Evolutionary conservation across 2,329 filamentous ascomycete genomes (phyloP), one percentile per base, ranked within the genome.

Genomic region (Orbilia javanica): DNA sequence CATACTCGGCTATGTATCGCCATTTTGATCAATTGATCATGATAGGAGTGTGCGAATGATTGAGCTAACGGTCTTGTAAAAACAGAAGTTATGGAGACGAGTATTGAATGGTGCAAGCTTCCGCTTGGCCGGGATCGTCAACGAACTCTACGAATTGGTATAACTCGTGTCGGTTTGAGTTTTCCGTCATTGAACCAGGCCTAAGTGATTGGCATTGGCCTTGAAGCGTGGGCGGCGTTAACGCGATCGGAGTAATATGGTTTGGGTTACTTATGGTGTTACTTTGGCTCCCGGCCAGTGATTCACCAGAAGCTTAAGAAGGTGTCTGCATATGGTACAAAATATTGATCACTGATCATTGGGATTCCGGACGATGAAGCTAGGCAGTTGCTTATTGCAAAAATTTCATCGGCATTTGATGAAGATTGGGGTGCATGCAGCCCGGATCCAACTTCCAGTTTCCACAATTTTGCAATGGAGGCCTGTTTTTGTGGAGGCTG

Each of bases 31-130:
- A n/a, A n/a, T n/a, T n/a, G n/a, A n/a, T n/a, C n/a, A n/a, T n/a
- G 7, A 39, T 22, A 29, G 18, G 18, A n/a, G 6, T 5, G 66
- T 66, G 65, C 42, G 31, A 67, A 60, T 52, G 27, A 71, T 71
- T 25, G 66, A 27, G 8, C n/a, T n/a, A n/a, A n/a, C n/a, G n/a
- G 39, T 39, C 66, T 62, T 66, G 66, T n/a, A 63, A 42, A 15
- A 77, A 77, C 65, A 62, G 50, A 77, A 77, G 2, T 15, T 53
- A 25, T 66, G 72, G 73, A 48, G 42, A 63, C 57, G 29, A 62
- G 44, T 66, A 48, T 77, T 42, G 60, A 69, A 67, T 42, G 36
- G 73, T 48, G 73, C 66, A 71, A 65, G 60, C 50, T 77, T 71
- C 73, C 73, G 73, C 44, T 46, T 44, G 18, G 39, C 60, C 65